Base-by-base conservation (phyloP, 768 basidiomycete genomes). In the Leccinum disarticulatum region DNA sequence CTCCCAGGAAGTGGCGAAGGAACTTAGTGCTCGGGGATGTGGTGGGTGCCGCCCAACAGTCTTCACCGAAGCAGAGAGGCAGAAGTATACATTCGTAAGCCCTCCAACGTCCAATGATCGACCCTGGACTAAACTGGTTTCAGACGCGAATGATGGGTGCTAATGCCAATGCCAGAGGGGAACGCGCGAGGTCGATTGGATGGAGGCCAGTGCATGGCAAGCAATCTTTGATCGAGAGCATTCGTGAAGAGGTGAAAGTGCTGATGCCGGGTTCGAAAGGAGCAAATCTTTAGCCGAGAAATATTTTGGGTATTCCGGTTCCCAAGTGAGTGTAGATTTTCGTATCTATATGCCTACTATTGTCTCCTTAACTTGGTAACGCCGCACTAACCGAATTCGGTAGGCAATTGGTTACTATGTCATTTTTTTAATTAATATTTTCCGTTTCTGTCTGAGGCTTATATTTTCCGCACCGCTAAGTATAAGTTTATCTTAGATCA, bases 161-260 rank as follows among this genome's bases (percentile, higher is more conserved):
- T 13, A 62, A 70, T 56, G 61, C 66, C 6, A 68, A 55, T 55
- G 66, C 61, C 13, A 63, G 58, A 9, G 65, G 68, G 22, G 64
- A 67, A 46, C 66, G 64, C 5, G 62, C 62, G 2, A 56, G 61
- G 36, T 63, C 57, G 7, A 62, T 72, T 43, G 66, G 66, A 35
- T 70, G 63, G 68, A 62, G 49, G n/a, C 66, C 66, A 1, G 71
- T 65, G 15, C 54, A 78, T 57, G 76, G 73, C 1, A 80, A 68
- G 7, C 56, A 52, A 14, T 80, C 81, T 57, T 64, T 84, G 68
- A 58, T 81, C 49, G 76, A 70, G 14, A 79, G 77, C 62, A 72
- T 83, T 58, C 68, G 67, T 50, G 66, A 70, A 1, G 80, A 83
- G 61, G 73, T 80, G 27, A 70, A 76, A 28, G 68, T 67, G 17